Conservation (phyloP, 345 rosid genomes). For the Jatropha curcas region DNA sequence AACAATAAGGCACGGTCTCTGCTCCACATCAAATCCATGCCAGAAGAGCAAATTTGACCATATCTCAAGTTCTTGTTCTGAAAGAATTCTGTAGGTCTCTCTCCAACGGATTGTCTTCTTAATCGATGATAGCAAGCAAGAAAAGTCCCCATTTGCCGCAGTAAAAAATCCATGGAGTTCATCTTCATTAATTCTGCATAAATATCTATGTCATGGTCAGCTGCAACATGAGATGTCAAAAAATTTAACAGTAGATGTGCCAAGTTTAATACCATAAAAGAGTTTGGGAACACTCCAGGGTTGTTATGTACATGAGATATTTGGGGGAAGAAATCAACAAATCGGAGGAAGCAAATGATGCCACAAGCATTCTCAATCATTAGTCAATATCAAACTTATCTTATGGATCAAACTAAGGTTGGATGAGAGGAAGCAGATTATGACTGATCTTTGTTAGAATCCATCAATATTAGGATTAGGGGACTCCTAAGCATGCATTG, state of each 20-base stretch:
- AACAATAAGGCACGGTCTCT: conserved; percentile 83
- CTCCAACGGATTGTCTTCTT: conserved; percentile 95
- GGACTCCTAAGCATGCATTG: neutral
- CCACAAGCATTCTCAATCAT: neutral
- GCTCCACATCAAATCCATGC: conserved; percentile 84
- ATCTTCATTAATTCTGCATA: conserved; percentile 76
- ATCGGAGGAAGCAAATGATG: neutral
- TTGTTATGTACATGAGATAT: neutral
- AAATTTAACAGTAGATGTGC: conserved; percentile 20
- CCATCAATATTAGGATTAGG: neutral
- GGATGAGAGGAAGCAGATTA: neutral
- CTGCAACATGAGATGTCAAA: conserved; percentile 29
- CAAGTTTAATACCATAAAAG: conserved; percentile 2
- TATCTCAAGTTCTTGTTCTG: conserved; percentile 71
- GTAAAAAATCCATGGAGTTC: conserved; percentile 73
- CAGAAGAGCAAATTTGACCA: conserved; percentile 90
- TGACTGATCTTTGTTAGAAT: neutral
- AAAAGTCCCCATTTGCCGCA: conserved; percentile 78
- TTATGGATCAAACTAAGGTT: neutral
- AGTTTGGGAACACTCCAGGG: no score
- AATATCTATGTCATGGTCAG: conserved; percentile 40
- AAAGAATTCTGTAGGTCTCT: conserved; percentile 70
- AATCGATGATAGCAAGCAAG: conserved; percentile 61
- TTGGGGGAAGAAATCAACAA: neutral
- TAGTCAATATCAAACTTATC: neutral